These are phyloP conservation scores for Termitomyces sp. DNA, from an alignment of 768 basidiomycete genomes.

Conservation along the genomic window DNA sequence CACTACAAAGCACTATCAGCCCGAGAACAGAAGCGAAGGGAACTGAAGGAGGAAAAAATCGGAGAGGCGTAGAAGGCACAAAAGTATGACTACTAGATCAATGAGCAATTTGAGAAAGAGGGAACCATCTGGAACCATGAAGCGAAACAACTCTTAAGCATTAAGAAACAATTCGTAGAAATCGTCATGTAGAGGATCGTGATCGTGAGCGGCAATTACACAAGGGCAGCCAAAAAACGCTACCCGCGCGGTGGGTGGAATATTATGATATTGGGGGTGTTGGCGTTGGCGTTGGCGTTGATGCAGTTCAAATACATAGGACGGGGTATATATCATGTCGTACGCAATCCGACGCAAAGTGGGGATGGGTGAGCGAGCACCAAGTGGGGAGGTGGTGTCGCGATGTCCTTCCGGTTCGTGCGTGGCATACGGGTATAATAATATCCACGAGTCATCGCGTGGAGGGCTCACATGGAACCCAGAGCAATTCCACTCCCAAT, in stretches of 20 bases:
- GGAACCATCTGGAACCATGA: neutral
- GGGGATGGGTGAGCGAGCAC: neutral
- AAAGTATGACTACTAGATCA: neutral
- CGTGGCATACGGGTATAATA: too few relatives aligned
- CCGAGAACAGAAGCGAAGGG: neutral
- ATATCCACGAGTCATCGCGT: neutral
- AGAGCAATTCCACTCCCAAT: conserved; percentile 9
- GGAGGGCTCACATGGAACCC: neutral
- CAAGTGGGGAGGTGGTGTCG: neutral
- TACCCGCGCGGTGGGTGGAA: neutral
- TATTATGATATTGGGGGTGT: neutral
- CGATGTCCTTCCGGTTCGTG: neutral
- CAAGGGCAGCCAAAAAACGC: neutral
- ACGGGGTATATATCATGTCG: neutral
- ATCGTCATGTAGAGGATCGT: neutral
- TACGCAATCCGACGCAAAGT: neutral
- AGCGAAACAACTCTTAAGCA: neutral
- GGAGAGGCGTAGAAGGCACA: neutral
- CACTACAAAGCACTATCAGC: neutral
- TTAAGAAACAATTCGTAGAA: neutral
- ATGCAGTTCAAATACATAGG: neutral
- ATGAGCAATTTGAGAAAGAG: neutral
- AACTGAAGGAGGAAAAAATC: neutral
- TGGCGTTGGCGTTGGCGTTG: neutral
- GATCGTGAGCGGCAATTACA: neutral